A percentile compares a stretch with the other conserved stretches of the same genome.
phyloP scores from a whole-genome alignment of 805 yeast species.

The Komagataella pastoris region DNA sequence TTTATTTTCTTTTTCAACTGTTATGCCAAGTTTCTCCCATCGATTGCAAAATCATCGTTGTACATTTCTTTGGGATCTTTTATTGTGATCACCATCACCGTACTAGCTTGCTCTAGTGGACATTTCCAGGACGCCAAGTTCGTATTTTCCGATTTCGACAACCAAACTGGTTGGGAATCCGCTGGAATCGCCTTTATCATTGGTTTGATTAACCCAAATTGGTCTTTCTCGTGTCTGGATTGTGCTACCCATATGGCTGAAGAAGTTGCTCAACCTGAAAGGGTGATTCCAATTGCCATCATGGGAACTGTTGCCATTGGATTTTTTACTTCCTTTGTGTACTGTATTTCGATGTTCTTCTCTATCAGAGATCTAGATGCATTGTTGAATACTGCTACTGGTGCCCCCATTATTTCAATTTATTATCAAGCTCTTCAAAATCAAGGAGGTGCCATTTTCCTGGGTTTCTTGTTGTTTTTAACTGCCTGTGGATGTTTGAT shows the following conservation, averaged over 20 bases:
- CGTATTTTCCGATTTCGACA: constrained; percentile 40
- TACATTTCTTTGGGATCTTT: constrained; percentile 40
- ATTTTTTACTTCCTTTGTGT: constrained; percentile 41
- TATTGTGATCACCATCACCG: constrained; percentile 36
- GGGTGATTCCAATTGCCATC: constrained; percentile 48
- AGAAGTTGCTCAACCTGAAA: constrained; percentile 44
- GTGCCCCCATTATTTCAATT: constrained; percentile 52
- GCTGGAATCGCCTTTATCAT: constrained; percentile 50
- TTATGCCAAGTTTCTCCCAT: constrained; percentile 39
- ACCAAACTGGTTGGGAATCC: constrained; percentile 48
- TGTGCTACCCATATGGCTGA: constrained; percentile 66
- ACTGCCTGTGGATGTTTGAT: constrained; percentile 48
- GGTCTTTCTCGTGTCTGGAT: constrained; percentile 59
- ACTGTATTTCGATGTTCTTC: constrained; percentile 45
- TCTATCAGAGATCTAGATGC: constrained; percentile 37
- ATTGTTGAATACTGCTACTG: constrained; percentile 35
- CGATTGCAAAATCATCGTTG: constrained; percentile 32
- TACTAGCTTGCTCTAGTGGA: constrained; percentile 38
- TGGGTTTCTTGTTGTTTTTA: constrained; percentile 33
- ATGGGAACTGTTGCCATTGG: constrained; percentile 55
- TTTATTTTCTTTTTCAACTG: constrained; percentile 31
- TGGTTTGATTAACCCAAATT: constrained; percentile 60
- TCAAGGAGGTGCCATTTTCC: constrained; percentile 39
- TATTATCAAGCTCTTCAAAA: constrained; percentile 41
- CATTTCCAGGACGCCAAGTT: constrained; percentile 34